Evolutionary conservation across 345 rosid genomes (phyloP).

Genomic region (Arabidopsis thaliana): DNA sequence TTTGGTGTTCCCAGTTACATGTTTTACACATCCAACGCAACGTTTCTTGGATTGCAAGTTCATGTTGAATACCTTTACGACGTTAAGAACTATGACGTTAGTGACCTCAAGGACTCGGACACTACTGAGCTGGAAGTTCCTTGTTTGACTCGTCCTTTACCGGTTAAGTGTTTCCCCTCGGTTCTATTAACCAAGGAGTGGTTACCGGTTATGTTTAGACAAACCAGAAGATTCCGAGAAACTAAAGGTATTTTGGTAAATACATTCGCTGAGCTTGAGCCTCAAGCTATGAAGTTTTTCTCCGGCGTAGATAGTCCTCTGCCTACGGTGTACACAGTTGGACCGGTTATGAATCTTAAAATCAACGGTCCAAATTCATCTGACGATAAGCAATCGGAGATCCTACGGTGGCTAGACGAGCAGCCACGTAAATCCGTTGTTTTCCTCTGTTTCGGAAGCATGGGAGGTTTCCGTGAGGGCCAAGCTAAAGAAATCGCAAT

Average conservation of each 20-base stretch:
- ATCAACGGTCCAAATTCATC: background rate
- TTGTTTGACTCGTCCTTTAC: conserved; percentile 44
- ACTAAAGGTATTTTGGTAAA: conserved; percentile 59
- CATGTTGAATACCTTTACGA: conserved; percentile 40
- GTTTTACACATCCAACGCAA: conserved; percentile 53
- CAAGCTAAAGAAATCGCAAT: conserved; percentile 56
- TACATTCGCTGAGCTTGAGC: conserved; percentile 56
- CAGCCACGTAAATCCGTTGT: conserved; percentile 59
- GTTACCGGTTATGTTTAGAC: fast-evolving
- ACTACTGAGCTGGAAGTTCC: conserved; percentile 45
- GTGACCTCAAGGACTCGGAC: conserved; percentile 49
- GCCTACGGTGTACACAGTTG: conserved; percentile 55
- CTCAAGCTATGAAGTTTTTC: conserved; percentile 41
- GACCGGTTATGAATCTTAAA: conserved; percentile 55
- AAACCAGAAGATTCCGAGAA: conserved; percentile 30
- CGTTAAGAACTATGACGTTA: conserved; percentile 28
- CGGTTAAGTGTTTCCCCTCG: conserved; percentile 48
- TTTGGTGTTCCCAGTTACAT: conserved; percentile 53
- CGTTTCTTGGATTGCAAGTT: conserved; percentile 42
- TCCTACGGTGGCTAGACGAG: conserved; percentile 60
- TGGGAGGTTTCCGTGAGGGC: conserved; percentile 54
- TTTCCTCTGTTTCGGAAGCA: conserved; percentile 74
- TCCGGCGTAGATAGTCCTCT: conserved; percentile 15
- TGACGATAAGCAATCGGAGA: conserved; percentile 16
- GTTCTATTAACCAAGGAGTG: background rate